These are phyloP conservation scores for Verticillium klebahnii DNA, from an alignment of 2,329 filamentous ascomycete genomes.

Conservation along the genomic window DNA sequence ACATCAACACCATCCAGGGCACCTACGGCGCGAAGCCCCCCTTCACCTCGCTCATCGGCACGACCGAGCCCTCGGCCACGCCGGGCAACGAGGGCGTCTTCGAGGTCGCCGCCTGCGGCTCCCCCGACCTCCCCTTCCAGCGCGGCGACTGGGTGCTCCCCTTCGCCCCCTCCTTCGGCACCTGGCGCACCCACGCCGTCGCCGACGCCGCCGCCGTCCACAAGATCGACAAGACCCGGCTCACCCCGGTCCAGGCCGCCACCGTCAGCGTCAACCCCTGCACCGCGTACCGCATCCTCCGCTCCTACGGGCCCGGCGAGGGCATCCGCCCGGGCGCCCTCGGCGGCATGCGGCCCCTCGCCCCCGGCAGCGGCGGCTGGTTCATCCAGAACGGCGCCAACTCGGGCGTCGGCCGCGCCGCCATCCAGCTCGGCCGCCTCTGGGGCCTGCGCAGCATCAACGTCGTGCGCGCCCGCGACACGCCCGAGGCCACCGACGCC, in stretches of 20 bases:
- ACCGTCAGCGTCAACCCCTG: conserved; percentile 91
- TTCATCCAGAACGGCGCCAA: conserved; percentile 97
- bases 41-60: conserved; percentile 74
- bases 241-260: conserved; percentile 74
- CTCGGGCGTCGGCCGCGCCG: conserved; percentile 83
- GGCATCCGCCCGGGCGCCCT: conserved; percentile 35
- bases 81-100: conserved; percentile 92
- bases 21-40: conserved; percentile 84
- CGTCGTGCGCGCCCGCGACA: conserved; percentile 70
- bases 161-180: conserved; percentile 76
- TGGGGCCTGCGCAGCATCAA: conserved; percentile 94
- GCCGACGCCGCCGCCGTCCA: conserved; percentile 55
- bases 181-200: conserved; percentile 89
- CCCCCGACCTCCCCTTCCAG: conserved; percentile 45
- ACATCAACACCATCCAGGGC: conserved; percentile 97
- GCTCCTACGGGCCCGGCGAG: conserved; percentile 61
- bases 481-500: conserved; percentile 57
- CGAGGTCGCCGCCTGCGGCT: conserved; percentile 72
- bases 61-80: conserved; percentile 68
- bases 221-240: conserved; percentile 64
- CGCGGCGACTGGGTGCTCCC: conserved; percentile 95
- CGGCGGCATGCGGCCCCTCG: conserved; percentile 36
- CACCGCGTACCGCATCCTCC: conserved; percentile 89
- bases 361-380: conserved; percentile 65
- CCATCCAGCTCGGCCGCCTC: conserved; percentile 77